Percentiles rank a stretch among this genome's conserved stretches.
These are phyloP conservation scores for Blastobotrys americana DNA, from an alignment of 805 yeast species.

Conservation along the genomic window DNA sequence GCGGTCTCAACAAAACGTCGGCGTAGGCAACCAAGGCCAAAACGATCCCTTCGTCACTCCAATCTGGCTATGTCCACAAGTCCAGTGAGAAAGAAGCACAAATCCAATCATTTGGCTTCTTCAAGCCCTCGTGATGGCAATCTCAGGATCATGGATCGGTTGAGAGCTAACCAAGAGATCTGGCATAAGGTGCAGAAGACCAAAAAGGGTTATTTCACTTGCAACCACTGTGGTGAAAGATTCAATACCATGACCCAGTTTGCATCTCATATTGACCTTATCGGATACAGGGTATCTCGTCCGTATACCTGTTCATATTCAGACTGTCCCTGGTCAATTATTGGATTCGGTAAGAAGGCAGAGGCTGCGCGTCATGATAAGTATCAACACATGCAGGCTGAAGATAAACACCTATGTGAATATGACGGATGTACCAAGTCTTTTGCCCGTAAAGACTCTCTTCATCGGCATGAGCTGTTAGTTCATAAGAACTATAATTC, in stretches of 20 bases:
- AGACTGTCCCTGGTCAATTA: conserved; percentile 37
- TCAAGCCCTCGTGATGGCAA: neutral
- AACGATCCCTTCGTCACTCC: neutral
- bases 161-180: conserved; percentile 15
- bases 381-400: conserved; percentile 23
- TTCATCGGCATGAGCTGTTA: conserved; percentile 31
- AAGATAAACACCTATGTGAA: conserved; percentile 18
- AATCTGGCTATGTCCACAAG: conserved; percentile 2
- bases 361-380: conserved; percentile 33
- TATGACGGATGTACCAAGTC: conserved; percentile 19
- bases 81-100: too few relatives aligned
- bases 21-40: too few relatives aligned
- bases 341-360: conserved; percentile 35
- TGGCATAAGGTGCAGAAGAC: conserved; percentile 21
- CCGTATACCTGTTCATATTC: conserved; percentile 31
- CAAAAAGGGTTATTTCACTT: conserved; percentile 35
- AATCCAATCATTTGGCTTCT: too few relatives aligned
- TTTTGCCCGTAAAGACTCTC: conserved; percentile 30
- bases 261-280: conserved; percentile 33
- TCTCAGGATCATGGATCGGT: neutral
- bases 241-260: conserved; percentile 31
- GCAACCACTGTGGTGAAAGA: conserved; percentile 33
- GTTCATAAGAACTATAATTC: conserved; percentile 37
- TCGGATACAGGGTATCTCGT: conserved; percentile 24
- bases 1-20: too few relatives aligned